These are phyloP conservation scores for Xylariaceae sp. DNA, from an alignment of 2,329 filamentous ascomycete species.

Conservation along the genomic window DNA sequence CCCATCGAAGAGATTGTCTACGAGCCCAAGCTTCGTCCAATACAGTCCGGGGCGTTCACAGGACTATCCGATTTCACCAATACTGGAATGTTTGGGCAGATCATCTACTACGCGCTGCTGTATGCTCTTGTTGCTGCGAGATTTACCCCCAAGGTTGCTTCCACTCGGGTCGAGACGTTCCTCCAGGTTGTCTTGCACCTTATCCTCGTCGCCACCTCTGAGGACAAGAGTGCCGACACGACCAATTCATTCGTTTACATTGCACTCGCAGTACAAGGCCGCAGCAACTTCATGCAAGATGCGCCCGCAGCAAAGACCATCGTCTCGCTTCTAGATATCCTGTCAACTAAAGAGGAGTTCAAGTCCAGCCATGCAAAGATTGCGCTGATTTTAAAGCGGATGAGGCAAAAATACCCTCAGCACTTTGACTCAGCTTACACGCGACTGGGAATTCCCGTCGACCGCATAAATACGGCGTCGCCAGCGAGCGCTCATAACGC, in stretches of 20 bases:
- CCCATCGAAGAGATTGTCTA: slow-evolving; percentile 77
- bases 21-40: slow-evolving; percentile 73
- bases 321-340: slow-evolving; percentile 53
- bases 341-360: slow-evolving; percentile 64
- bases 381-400: slow-evolving; percentile 69
- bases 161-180: slow-evolving; percentile 82
- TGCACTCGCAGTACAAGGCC: slow-evolving; percentile 57
- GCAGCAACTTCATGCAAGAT: slow-evolving; percentile 53
- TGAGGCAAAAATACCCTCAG: slow-evolving; percentile 73
- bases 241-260: slow-evolving; percentile 64
- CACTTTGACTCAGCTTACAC: slow-evolving; percentile 63
- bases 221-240: slow-evolving; percentile 61
- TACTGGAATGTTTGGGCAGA: slow-evolving; percentile 79
- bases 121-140: slow-evolving; percentile 67
- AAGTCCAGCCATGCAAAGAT: slow-evolving; percentile 81
- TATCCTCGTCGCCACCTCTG: slow-evolving; percentile 73
- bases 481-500: slow-evolving; percentile 60
- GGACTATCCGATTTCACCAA: slow-evolving; percentile 71
- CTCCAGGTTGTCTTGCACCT: slow-evolving; percentile 87
- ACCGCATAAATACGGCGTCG: slow-evolving; percentile 74
- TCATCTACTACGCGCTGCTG: slow-evolving; percentile 80
- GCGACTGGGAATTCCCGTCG: slow-evolving; percentile 58
- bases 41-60: slow-evolving; percentile 70
- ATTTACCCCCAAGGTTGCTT: slow-evolving; percentile 66
- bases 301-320: slow-evolving; percentile 53